Evolutionary conservation across 2,329 filamentous ascomycete species (phyloP).

Genomic region (Alternaria sp.): DNA sequence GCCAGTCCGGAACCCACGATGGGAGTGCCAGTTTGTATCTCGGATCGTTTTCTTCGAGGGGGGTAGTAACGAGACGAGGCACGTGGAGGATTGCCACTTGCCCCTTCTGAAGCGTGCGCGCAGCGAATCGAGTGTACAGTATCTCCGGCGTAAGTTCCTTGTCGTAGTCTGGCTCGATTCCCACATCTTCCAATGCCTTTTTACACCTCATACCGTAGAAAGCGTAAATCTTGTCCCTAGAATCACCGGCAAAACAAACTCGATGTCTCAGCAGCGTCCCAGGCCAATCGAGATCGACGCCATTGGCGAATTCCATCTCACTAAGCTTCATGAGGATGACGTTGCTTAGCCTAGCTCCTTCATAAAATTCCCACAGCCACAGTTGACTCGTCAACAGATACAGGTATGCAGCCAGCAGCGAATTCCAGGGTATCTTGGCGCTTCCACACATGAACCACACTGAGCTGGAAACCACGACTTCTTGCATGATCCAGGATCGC

Average conservation of each 20-base stretch:
- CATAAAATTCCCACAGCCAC: neutral
- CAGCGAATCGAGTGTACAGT: neutral
- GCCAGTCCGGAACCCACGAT: neutral
- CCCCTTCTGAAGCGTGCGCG: neutral
- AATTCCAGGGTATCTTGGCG: neutral
- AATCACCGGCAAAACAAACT: neutral
- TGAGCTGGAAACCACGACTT: neutral
- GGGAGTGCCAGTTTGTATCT: neutral
- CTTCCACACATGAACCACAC: neutral
- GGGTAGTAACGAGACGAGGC: neutral
- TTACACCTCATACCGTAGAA: neutral
- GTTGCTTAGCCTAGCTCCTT: neutral
- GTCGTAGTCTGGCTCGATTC: neutral
- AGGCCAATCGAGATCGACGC: neutral
- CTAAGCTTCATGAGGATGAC: neutral
- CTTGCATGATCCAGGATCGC: neutral
- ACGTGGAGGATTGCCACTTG: neutral
- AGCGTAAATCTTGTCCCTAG: neutral
- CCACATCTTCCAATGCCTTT: neutral
- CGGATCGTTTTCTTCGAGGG: neutral
- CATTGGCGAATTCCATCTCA: neutral
- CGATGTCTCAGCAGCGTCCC: neutral
- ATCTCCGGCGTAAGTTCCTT: neutral
- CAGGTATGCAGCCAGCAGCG: neutral
- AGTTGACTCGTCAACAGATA: neutral